Conservation (phyloP, 2,329 filamentous ascomycete genomes). For the Phyllosticta capitalensis region DNA sequence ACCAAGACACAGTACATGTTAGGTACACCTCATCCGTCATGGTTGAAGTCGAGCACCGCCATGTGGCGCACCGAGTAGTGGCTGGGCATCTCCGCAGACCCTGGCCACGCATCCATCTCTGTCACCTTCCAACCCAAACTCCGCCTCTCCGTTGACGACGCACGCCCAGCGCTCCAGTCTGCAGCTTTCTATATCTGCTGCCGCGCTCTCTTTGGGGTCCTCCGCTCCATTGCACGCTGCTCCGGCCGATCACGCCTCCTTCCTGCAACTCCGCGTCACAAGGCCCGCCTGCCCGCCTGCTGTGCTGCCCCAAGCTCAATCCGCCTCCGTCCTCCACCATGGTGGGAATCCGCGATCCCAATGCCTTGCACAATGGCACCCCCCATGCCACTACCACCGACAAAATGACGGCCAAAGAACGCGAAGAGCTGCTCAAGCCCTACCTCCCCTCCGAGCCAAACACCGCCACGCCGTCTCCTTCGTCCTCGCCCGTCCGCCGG, state of each 20-base stretch:
- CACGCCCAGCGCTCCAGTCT: background rate
- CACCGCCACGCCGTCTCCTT: background rate
- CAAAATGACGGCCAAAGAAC: conserved; percentile 34
- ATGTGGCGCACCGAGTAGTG: too few relatives aligned
- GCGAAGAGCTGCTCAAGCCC: conserved; percentile 42
- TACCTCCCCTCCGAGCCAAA: conserved; percentile 39
- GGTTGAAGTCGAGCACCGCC: too few relatives aligned
- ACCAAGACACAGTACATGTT: too few relatives aligned
- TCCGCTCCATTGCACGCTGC: background rate
- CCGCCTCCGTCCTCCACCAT: conserved; percentile 4
- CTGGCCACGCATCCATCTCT: background rate
- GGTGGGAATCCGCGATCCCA: conserved; percentile 21
- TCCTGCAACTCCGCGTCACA: background rate
- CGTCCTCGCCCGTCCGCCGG: conserved; percentile 1
- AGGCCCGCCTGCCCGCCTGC: background rate
- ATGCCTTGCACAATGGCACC: conserved; percentile 26
- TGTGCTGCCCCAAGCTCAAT: background rate
- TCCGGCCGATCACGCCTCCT: background rate
- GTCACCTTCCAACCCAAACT: background rate
- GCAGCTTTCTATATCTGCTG: background rate
- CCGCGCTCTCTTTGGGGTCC: background rate
- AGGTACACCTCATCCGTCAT: too few relatives aligned
- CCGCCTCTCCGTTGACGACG: background rate
- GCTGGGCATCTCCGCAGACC: background rate
- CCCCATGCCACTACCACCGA: conserved; percentile 29